phyloP scores from a whole-genome alignment of 805 yeast species.

The Wickerhamiella azymoides region DNA sequence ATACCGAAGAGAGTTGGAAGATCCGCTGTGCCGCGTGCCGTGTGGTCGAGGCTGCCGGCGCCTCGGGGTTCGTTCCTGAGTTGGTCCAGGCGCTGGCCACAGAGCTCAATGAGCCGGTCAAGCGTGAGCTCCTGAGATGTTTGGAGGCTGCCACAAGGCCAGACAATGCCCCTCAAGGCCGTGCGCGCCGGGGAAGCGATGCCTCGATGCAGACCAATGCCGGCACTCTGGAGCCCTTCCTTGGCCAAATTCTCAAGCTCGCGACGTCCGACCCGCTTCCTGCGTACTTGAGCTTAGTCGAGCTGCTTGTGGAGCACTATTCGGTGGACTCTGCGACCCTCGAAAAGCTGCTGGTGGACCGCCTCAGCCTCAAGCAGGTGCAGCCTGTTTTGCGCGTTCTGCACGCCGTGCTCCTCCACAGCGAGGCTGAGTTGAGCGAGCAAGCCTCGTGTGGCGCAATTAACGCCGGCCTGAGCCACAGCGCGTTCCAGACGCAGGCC shows the following conservation, averaged over 20 bases:
- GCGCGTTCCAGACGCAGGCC: neutral
- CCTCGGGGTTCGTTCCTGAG: neutral
- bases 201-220: neutral
- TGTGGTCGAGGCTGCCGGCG: neutral
- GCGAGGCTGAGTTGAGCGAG: neutral
- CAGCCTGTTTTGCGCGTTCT: neutral
- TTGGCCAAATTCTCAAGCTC: neutral
- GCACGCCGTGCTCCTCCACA: neutral
- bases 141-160: neutral
- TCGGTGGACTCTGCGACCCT: neutral
- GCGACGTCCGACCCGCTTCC: neutral
- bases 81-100: neutral
- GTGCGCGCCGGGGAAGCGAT: slow-evolving; percentile 3
- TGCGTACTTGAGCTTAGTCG: neutral
- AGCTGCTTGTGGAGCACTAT: neutral
- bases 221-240: neutral
- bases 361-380: neutral
- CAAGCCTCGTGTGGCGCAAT: neutral
- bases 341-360: neutral
- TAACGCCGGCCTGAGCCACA: neutral
- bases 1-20: slow-evolving; percentile 8
- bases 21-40: slow-evolving; percentile 1
- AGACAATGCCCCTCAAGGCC: neutral
- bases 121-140: slow-evolving; percentile 2
- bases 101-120: slow-evolving; percentile 1